These are phyloP conservation scores for Botrytis fragariae DNA, from an alignment of 2,329 filamentous ascomycete species.

Conservation along the genomic window DNA sequence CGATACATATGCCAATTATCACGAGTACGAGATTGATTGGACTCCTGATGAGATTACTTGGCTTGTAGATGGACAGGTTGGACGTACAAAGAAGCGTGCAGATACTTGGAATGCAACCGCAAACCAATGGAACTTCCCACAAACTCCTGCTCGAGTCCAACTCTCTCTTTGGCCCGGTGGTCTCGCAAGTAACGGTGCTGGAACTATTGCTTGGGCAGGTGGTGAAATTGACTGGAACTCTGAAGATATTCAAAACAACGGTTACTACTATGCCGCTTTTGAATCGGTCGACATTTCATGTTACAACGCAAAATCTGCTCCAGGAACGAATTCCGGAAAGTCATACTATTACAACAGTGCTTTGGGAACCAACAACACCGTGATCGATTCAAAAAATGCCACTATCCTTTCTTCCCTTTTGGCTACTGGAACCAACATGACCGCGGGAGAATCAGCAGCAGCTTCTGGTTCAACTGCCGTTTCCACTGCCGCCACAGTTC, in stretches of 20 bases:
- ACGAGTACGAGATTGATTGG: constrained; percentile 94
- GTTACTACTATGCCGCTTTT: constrained; percentile 86
- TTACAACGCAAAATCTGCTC: constrained; percentile 62
- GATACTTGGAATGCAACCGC: constrained; percentile 84
- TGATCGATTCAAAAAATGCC: constrained; percentile 70
- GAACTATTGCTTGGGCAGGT: constrained; percentile 89
- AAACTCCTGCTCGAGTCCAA: constrained; percentile 87
- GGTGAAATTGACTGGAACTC: constrained; percentile 85
- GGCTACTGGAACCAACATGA: constrained; percentile 77
- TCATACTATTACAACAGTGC: constrained; percentile 73
- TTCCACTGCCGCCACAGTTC: constrained; percentile 46
- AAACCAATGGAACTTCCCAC: constrained; percentile 82
- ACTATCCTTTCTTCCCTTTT: constrained; percentile 77
- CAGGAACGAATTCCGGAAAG: constrained; percentile 66
- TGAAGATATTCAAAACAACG: constrained; percentile 73
- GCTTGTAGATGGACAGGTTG: constrained; percentile 77
- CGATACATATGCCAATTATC: constrained; percentile 74
- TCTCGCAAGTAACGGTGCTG: constrained; percentile 70
- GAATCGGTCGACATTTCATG: constrained; percentile 78
- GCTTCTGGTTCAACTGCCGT: constrained; percentile 35
- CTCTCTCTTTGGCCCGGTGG: constrained; percentile 96
- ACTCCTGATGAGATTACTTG: constrained; percentile 81
- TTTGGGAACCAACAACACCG: constrained; percentile 69
- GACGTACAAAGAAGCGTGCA: constrained; percentile 70
- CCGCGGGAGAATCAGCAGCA: constrained; percentile 45